A percentile compares a stretch with the other conserved stretches of the same genome.
phyloP scores from a whole-genome alignment of 176 grass and related monocot genomes.

The Lolium rigidum region DNA sequence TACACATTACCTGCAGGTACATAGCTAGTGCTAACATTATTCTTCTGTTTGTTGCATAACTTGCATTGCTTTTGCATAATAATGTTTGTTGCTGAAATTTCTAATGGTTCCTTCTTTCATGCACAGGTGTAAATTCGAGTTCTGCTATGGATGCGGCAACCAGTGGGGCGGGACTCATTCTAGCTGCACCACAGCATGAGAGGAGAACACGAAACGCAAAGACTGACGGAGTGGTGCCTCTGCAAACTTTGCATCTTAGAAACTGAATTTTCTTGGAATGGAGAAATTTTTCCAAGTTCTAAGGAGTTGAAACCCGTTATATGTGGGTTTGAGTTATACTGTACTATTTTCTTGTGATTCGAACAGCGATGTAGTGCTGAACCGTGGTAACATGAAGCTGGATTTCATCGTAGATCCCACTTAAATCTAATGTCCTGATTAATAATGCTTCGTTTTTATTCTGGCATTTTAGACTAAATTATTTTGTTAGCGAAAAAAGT shows the following conservation, averaged over 20 bases:
- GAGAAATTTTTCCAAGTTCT: background rate
- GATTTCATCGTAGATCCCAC: background rate
- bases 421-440: background rate
- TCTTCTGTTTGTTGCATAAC: background rate
- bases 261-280: background rate
- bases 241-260: background rate
- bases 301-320: background rate
- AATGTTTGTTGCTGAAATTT: background rate
- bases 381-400: background rate
- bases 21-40: background rate
- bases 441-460: background rate
- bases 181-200: slow-evolving; percentile 26
- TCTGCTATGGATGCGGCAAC: slow-evolving; percentile 2
- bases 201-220: background rate
- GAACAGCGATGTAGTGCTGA: background rate
- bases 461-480: background rate
- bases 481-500: too few relatives aligned
- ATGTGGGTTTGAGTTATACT: background rate
- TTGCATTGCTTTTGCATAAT: background rate
- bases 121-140: slow-evolving; percentile 55
- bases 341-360: background rate
- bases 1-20: slow-evolving; percentile 68
- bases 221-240: too few relatives aligned
- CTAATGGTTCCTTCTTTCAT: background rate
- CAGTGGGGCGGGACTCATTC: slow-evolving; percentile 2